phyloP scores from a whole-genome alignment of 2,329 filamentous ascomycete genomes.

The Eutypella sp. region DNA sequence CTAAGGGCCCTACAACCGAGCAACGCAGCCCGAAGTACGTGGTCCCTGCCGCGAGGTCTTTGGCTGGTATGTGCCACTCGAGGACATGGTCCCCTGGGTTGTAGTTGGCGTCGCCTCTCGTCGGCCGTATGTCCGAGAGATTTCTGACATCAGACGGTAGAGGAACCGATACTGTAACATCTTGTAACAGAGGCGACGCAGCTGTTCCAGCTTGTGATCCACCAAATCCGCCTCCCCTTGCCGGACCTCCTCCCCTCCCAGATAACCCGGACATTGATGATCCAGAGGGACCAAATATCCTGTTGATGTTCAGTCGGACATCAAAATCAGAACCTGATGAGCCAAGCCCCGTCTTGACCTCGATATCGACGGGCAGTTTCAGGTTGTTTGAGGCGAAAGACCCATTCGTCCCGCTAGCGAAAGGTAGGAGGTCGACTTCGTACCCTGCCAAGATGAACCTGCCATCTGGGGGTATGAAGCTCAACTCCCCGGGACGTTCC shows the following conservation, averaged over 20 bases:
- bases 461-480: constrained; percentile 92
- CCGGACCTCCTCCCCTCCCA: constrained; percentile 36
- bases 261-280: constrained; percentile 34
- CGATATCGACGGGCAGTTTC: constrained; percentile 75
- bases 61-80: constrained; percentile 78
- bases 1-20: constrained; percentile 65
- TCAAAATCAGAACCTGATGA: constrained; percentile 78
- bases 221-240: constrained; percentile 37
- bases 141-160: constrained; percentile 76
- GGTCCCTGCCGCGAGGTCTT: constrained; percentile 64
- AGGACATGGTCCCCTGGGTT: constrained; percentile 65
- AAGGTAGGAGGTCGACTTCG: constrained; percentile 83
- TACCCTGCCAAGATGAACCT: constrained; percentile 91
- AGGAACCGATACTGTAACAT: constrained; percentile 72
- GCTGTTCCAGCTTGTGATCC: constrained; percentile 48
- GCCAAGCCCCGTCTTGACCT: constrained; percentile 78
- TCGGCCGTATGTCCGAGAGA: constrained; percentile 74
- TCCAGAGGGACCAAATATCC: constrained; percentile 47
- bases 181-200: constrained; percentile 62
- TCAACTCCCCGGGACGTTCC: constrained; percentile 83
- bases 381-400: constrained; percentile 57
- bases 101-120: constrained; percentile 78
- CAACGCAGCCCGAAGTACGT: constrained; percentile 72
- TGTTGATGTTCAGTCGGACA: constrained; percentile 69
- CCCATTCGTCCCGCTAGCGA: constrained; percentile 53